Evolutionary conservation across 2,329 filamentous ascomycete species (phyloP).

Genomic region (Mycosphaerella arachidis): DNA sequence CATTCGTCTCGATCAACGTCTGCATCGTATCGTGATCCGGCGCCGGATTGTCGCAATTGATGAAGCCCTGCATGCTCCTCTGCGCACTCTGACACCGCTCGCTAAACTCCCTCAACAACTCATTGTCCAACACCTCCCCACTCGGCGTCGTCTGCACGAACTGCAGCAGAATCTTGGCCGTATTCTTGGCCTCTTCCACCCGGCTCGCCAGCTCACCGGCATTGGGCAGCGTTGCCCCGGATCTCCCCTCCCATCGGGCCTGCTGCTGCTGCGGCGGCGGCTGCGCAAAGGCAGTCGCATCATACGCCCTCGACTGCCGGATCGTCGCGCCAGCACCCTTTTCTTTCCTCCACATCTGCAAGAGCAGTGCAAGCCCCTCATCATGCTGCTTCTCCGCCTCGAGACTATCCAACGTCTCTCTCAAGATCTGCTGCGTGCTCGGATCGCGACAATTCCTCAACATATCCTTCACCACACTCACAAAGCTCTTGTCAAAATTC

Average conservation of each 20-base stretch:
- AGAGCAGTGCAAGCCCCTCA: conserved; percentile 64
- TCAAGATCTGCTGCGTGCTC: conserved; percentile 76
- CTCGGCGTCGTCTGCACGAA: conserved; percentile 81
- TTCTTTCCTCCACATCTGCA: conserved; percentile 86
- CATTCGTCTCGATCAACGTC: conserved; percentile 88
- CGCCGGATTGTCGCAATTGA: conserved; percentile 69
- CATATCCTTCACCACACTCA: conserved; percentile 68
- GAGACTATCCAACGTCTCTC: conserved; percentile 79
- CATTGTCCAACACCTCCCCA: conserved; percentile 70
- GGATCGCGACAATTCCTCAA: conserved; percentile 66
- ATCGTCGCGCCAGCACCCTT: conserved; percentile 50
- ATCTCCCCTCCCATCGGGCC: neutral
- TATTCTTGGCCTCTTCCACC: conserved; percentile 85
- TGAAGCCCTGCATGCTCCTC: conserved; percentile 78
- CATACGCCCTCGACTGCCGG: neutral
- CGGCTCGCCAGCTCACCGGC: conserved; percentile 74
- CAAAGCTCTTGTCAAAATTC: conserved; percentile 81
- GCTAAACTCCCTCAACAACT: conserved; percentile 88
- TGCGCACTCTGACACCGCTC: conserved; percentile 79
- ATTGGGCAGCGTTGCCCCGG: conserved; percentile 48
- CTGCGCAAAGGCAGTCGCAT: conserved; percentile 2
- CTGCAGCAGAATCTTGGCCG: conserved; percentile 86
- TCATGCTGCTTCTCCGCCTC: conserved; percentile 69
- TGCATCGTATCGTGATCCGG: conserved; percentile 94
- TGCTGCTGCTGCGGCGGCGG: neutral